Percentiles rank a stretch among this genome's conserved stretches.
These are phyloP conservation scores for Striga hermonthica DNA, from an alignment of 305 asterid genomes.

Conservation along the genomic window DNA sequence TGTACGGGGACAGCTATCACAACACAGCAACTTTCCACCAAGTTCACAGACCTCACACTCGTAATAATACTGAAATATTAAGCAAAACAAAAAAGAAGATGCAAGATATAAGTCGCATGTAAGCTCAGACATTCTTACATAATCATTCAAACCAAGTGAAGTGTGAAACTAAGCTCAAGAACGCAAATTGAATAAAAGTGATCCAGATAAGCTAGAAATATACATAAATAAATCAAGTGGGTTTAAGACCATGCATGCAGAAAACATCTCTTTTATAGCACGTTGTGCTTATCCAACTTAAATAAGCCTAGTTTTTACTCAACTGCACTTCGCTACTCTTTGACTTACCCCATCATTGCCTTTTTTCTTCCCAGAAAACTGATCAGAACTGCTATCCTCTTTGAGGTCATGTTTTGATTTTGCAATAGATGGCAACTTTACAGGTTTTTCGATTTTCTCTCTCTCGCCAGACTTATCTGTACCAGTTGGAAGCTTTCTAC, in stretches of 20 bases:
- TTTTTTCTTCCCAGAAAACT: constrained; percentile 55
- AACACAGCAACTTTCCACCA: constrained; percentile 49
- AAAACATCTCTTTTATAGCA: constrained; percentile 1
- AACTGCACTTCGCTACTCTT: constrained; percentile 7
- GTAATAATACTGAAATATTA: constrained; percentile 59
- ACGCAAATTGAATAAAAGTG: background rate
- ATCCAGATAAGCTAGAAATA: background rate
- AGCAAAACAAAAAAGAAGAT: constrained; percentile 27
- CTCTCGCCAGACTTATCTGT: constrained; percentile 45
- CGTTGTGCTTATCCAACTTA: constrained; percentile 15
- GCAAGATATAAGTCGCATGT: constrained; percentile 20
- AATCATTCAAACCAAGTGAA: constrained; percentile 18
- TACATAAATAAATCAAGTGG: constrained; percentile 18
- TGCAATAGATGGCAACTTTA: constrained; percentile 40
- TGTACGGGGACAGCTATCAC: constrained; percentile 52
- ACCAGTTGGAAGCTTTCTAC: constrained; percentile 65
- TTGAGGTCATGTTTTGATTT: constrained; percentile 40
- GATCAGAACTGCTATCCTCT: constrained; percentile 42
- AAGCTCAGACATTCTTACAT: constrained; percentile 27
- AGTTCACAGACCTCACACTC: constrained; percentile 66
- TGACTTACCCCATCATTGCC: constrained; percentile 87
- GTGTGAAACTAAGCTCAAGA: constrained; percentile 2
- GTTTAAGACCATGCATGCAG: constrained; percentile 19
- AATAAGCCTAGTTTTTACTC: background rate
- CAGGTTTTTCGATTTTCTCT: constrained; percentile 43